Percentiles rank a stretch among this genome's conserved stretches.
Evolutionary conservation across 2,329 filamentous ascomycete species (phyloP).

Genomic region (Pseudocercospora fijiensis): DNA sequence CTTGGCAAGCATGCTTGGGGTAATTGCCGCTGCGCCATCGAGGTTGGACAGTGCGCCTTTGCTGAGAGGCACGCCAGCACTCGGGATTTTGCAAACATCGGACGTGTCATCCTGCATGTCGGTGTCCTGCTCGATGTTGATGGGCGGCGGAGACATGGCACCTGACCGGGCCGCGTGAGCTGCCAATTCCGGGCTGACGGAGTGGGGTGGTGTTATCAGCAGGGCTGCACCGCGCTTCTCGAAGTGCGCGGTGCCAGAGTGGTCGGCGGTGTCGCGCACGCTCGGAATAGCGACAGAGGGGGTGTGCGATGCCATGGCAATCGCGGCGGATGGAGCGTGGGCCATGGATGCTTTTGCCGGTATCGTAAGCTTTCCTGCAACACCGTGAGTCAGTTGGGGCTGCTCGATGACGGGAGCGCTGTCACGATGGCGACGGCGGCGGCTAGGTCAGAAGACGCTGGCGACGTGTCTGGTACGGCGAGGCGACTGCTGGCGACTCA

Average conservation of each 20-base stretch:
- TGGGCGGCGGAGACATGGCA: conserved; percentile 46
- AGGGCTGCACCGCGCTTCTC: conserved; percentile 52
- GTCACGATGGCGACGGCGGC: conserved; percentile 15
- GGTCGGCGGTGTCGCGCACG: conserved; percentile 27
- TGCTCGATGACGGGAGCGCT: conserved; percentile 11
- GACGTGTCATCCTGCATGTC: conserved; percentile 62
- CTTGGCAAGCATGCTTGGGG: conserved; percentile 78
- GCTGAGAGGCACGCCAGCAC: conserved; percentile 44
- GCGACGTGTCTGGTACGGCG: conserved; percentile 10
- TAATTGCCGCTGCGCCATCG: conserved; percentile 80
- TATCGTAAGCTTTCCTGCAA: conserved; percentile 38
- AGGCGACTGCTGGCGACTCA: conserved; percentile 32
- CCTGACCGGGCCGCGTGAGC: conserved; percentile 72
- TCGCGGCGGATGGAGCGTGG: conserved; percentile 33
- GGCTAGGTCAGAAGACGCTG: conserved; percentile 1
- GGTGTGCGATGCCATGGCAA: conserved; percentile 38
- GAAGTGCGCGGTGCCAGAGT: conserved; percentile 32
- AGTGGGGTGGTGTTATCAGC: conserved; percentile 83
- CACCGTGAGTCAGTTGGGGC: conserved; percentile 33
- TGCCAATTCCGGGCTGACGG: conserved; percentile 83
- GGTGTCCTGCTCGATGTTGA: conserved; percentile 76
- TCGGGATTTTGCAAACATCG: conserved; percentile 41
- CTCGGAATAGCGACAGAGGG: conserved; percentile 34
- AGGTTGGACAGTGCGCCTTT: conserved; percentile 54
- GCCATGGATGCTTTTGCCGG: conserved; percentile 34